Conservation (phyloP, 106 monocot genomes). For the Iris macrosiphon region DNA sequence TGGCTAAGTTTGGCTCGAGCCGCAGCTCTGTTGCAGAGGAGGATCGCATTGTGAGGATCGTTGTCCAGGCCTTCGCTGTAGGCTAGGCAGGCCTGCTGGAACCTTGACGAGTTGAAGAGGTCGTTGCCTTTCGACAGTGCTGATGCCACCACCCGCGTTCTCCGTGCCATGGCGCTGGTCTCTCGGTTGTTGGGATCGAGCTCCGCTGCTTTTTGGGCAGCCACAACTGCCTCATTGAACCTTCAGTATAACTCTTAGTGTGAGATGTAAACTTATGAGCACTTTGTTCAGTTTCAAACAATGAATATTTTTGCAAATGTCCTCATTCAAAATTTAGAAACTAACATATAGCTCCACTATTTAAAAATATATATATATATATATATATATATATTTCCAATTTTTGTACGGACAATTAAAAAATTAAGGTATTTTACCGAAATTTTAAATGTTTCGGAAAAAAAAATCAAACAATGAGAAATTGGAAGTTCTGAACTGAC, state of each 20-base stretch:
- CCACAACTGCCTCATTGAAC: constrained; percentile 56
- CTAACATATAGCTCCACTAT: too few species aligned
- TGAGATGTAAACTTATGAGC: background rate
- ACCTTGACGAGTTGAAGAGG: constrained; percentile 51
- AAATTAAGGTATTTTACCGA: too few species aligned
- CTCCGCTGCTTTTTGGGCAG: constrained; percentile 29
- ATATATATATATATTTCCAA: too few species aligned
- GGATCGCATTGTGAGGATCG: constrained; percentile 56
- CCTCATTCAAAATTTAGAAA: too few species aligned
- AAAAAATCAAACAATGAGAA: background rate
- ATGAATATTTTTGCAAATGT: too few species aligned
- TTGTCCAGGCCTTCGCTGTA: constrained; percentile 57
- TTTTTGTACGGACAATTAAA: too few species aligned
- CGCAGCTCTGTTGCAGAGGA: constrained; percentile 75
- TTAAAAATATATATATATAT: too few species aligned
- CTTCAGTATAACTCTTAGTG: constrained; percentile 15
- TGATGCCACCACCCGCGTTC: constrained; percentile 23
- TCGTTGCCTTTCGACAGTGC: constrained; percentile 55
- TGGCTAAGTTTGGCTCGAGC: constrained; percentile 43
- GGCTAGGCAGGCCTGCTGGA: constrained; percentile 53
- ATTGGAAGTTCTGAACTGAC: constrained; percentile 23
- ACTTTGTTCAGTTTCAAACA: too few species aligned
- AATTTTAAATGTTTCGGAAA: too few species aligned
- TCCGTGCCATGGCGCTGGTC: constrained; percentile 13
- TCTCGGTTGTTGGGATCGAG: constrained; percentile 49